These are phyloP conservation scores for Xylaria bambusicola DNA, from an alignment of 495 filamentous ascomycete species.

Conservation along the genomic window DNA sequence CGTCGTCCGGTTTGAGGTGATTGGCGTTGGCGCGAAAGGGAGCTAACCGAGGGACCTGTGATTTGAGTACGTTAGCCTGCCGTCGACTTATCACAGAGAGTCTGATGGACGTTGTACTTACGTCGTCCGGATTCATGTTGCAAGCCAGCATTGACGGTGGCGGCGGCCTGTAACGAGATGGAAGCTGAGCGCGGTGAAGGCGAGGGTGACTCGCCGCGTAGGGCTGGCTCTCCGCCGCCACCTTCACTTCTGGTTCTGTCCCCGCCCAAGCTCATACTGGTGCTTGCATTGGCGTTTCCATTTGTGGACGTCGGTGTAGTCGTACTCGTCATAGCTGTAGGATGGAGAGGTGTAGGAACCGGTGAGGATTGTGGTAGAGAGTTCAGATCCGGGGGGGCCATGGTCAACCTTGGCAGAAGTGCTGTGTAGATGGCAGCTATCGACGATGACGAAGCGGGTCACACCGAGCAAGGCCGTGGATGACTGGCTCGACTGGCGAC, in stretches of 20 bases:
- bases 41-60: constrained; percentile 57
- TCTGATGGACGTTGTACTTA: constrained; percentile 32
- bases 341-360: constrained; percentile 35
- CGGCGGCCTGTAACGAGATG: constrained; percentile 65
- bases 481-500: no score
- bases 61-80: no score
- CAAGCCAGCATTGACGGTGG: constrained; percentile 69
- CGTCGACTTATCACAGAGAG: no score
- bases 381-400: constrained; percentile 76
- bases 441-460: background rate
- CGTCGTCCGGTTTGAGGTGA: constrained; percentile 61
- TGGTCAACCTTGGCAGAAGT: constrained; percentile 24
- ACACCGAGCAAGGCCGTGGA: background rate
- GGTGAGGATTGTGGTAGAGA: constrained; percentile 64
- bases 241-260: no score
- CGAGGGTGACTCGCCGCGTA: constrained; percentile 49
- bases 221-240: constrained; percentile 36
- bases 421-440: background rate
- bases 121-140: constrained; percentile 62
- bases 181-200: constrained; percentile 62
- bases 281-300: background rate
- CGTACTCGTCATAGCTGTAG: constrained; percentile 33
- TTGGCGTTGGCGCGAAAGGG: constrained; percentile 53
- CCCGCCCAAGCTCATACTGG: constrained; percentile 18
- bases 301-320: background rate